Conservation (phyloP, 192 early-diverging fungal genomes). For the Rhizophagus clarus region DNA sequence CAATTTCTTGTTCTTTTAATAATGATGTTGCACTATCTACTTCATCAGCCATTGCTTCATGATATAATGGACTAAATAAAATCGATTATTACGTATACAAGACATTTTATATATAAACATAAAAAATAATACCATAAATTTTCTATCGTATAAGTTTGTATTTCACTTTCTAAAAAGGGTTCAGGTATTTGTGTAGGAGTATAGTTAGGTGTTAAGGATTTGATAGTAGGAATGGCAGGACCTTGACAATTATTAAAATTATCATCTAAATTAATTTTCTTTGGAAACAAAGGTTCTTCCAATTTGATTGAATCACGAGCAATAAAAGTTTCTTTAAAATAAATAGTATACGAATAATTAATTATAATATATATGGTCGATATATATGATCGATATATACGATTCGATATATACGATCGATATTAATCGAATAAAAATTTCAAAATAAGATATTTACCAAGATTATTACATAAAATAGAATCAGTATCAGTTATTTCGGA, state of each 20-base stretch:
- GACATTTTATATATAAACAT: too few species aligned
- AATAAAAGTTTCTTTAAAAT: neutral
- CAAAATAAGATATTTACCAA: too few species aligned
- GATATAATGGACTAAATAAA: neutral
- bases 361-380: too few species aligned
- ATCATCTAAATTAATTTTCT: neutral
- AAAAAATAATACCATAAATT: constrained; percentile 16
- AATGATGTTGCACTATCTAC: neutral
- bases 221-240: neutral
- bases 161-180: neutral
- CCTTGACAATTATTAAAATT: neutral
- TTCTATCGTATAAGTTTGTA: neutral
- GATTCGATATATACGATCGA: too few species aligned
- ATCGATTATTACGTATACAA: too few species aligned
- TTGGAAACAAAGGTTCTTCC: constrained; percentile 17
- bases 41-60: neutral
- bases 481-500: neutral
- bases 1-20: neutral
- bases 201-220: neutral
- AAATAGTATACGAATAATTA: too few species aligned
- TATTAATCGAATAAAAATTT: too few species aligned
- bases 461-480: neutral
- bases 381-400: too few species aligned
- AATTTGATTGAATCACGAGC: neutral
- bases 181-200: neutral